Evolutionary conservation across 805 yeast species (phyloP).

Genomic region (Wickerhamomyces silvicola): DNA sequence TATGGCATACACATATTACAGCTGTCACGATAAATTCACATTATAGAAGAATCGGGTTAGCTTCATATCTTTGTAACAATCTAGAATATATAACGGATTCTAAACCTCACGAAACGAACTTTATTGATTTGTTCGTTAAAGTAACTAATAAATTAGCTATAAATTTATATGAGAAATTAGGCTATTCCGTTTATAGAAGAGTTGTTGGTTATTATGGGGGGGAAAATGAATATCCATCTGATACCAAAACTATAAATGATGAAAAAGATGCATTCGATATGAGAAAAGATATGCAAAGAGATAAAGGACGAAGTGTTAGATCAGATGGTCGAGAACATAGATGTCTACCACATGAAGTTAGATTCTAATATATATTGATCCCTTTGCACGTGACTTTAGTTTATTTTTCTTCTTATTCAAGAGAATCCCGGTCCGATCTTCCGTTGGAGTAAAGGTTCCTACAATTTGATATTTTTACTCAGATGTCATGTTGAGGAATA

Average conservation of each 20-base stretch:
- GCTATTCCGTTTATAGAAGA: slow-evolving; percentile 77
- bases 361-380: slow-evolving; percentile 34
- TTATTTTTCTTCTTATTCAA: not conserved
- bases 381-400: not conserved
- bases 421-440: not conserved
- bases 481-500: not conserved
- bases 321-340: slow-evolving; percentile 52
- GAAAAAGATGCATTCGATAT: slow-evolving; percentile 83
- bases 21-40: slow-evolving; percentile 87
- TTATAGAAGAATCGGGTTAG: slow-evolving; percentile 81
- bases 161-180: slow-evolving; percentile 76
- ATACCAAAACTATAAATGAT: slow-evolving; percentile 47
- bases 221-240: slow-evolving; percentile 35
- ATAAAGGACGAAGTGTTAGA: slow-evolving; percentile 45
- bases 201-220: slow-evolving; percentile 84
- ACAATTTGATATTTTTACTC: too few relatives aligned
- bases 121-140: slow-evolving; percentile 87
- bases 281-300: slow-evolving; percentile 62
- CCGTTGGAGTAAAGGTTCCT: too few relatives aligned
- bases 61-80: slow-evolving; percentile 68
- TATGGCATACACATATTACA: slow-evolving; percentile 96
- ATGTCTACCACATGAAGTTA: slow-evolving; percentile 62
- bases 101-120: slow-evolving; percentile 75
- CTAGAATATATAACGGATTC: slow-evolving; percentile 68
- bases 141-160: slow-evolving; percentile 79